phyloP scores from a whole-genome alignment of 108 stramenopile genomes.

The Skeletonema costatum region DNA sequence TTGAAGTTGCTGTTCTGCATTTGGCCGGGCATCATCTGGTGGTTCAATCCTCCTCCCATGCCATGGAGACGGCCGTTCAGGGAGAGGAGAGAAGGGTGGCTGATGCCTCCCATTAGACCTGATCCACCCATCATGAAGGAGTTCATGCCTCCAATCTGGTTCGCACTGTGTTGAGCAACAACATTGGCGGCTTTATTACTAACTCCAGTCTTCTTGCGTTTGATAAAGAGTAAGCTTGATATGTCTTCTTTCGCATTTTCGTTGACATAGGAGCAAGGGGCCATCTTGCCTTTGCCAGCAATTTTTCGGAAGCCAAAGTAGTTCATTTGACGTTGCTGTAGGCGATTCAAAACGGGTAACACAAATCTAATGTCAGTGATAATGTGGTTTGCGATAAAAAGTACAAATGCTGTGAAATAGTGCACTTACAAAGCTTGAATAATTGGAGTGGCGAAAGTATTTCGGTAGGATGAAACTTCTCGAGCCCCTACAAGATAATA shows the following conservation, averaged over 20 bases:
- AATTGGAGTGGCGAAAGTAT: constrained; percentile 93
- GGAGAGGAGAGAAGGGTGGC: background rate
- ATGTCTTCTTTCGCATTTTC: constrained; percentile 85
- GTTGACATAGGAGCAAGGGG: constrained; percentile 92
- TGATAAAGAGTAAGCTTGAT: constrained; percentile 82
- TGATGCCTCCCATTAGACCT: constrained; percentile 1
- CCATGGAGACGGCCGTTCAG: constrained; percentile 8
- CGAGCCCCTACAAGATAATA: constrained; percentile 57
- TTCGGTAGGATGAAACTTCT: constrained; percentile 80
- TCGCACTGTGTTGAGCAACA: constrained; percentile 30
- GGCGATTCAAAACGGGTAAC: background rate
- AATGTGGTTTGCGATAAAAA: background rate
- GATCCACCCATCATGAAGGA: constrained; percentile 7
- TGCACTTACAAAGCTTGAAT: constrained; percentile 67
- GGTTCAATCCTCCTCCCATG: background rate
- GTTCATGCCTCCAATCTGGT: constrained; percentile 15
- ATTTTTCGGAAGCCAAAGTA: constrained; percentile 94
- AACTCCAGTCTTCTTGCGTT: constrained; percentile 53
- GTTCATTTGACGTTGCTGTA: constrained; percentile 82
- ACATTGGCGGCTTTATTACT: constrained; percentile 31
- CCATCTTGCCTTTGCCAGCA: constrained; percentile 93
- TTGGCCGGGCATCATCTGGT: background rate
- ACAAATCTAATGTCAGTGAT: background rate
- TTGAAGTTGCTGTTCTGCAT: background rate
- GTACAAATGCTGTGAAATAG: background rate